Percentiles rank a stretch among this genome's conserved stretches.
These are phyloP conservation scores for Arachnomyces sp. DNA, from an alignment of 2,329 filamentous ascomycete genomes.

Conservation along the genomic window DNA sequence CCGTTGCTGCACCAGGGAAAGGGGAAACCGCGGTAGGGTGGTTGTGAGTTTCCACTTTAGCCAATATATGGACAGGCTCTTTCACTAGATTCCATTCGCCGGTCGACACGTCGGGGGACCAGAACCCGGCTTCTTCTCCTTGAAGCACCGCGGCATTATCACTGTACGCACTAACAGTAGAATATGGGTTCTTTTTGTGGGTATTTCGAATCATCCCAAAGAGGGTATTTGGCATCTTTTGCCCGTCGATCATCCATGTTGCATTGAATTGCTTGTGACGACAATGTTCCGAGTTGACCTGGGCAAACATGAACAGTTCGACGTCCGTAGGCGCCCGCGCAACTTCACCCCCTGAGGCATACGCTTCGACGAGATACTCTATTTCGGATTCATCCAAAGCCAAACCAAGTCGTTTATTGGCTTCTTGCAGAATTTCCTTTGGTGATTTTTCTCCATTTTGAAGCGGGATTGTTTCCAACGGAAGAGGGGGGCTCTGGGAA, in stretches of 20 bases:
- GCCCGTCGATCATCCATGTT: slow-evolving; percentile 86
- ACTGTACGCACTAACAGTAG: slow-evolving; percentile 91
- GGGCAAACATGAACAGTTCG: slow-evolving; percentile 98
- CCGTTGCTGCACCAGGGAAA: slow-evolving; percentile 86
- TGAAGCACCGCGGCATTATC: slow-evolving; percentile 93
- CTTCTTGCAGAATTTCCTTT: slow-evolving; percentile 64
- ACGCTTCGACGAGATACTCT: slow-evolving; percentile 83
- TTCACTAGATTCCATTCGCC: slow-evolving; percentile 82
- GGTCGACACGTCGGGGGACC: slow-evolving; percentile 79
- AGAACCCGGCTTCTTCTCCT: slow-evolving; percentile 63
- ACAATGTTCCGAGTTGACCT: slow-evolving; percentile 97
- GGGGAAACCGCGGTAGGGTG: slow-evolving; percentile 94
- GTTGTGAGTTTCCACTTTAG: slow-evolving; percentile 97
- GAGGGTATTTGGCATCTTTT: slow-evolving; percentile 67
- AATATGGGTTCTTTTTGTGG: slow-evolving; percentile 65
- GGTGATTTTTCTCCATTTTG: slow-evolving; percentile 58
- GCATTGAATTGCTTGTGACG: slow-evolving; percentile 91
- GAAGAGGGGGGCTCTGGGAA: slow-evolving; percentile 54
- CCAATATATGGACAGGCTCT: slow-evolving; percentile 77
- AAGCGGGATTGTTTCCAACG: slow-evolving; percentile 68
- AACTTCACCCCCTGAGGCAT: slow-evolving; percentile 53
- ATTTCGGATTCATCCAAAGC: slow-evolving; percentile 84
- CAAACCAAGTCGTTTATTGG: slow-evolving; percentile 76
- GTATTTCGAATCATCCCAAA: slow-evolving; percentile 98
- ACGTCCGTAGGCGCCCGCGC: slow-evolving; percentile 69